Conservation (phyloP, 805 yeast genomes). For the Saccharomycopsis sp. region DNA sequence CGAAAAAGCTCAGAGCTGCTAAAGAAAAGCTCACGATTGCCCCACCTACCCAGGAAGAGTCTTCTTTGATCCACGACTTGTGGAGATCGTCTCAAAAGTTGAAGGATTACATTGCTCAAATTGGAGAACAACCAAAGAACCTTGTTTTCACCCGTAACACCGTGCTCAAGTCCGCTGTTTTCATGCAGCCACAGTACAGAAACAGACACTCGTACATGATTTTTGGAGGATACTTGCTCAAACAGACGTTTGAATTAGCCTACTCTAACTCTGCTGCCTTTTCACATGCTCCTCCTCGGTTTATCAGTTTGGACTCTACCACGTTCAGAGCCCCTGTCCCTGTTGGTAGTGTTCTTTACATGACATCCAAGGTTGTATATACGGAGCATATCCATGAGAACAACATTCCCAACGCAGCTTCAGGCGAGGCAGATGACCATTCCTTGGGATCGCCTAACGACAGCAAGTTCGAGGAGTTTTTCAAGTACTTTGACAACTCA, state of each 20-base stretch:
- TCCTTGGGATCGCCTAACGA: background rate
- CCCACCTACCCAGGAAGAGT: slow-evolving; percentile 74
- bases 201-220: slow-evolving; percentile 92
- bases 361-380: slow-evolving; percentile 78
- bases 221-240: slow-evolving; percentile 88
- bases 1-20: slow-evolving; percentile 73
- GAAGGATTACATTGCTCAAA: slow-evolving; percentile 19
- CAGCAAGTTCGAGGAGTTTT: slow-evolving; percentile 22
- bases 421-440: background rate
- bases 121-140: slow-evolving; percentile 38
- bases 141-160: slow-evolving; percentile 68
- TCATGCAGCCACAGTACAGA: slow-evolving; percentile 96
- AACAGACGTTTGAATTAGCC: slow-evolving; percentile 91
- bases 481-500: slow-evolving; percentile 47
- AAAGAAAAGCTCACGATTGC: slow-evolving; percentile 50
- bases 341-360: slow-evolving; percentile 81
- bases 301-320: slow-evolving; percentile 83
- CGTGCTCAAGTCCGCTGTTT: slow-evolving; percentile 61
- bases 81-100: slow-evolving; percentile 50
- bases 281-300: slow-evolving; percentile 78
- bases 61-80: slow-evolving; percentile 66
- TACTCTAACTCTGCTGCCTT: slow-evolving; percentile 90
- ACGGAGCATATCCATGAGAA: slow-evolving; percentile 66
- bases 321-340: slow-evolving; percentile 94
- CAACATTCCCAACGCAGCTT: slow-evolving; percentile 9